Conservation (phyloP, 1,284 basidiomycete species). For the Blastosporella zonata region DNA sequence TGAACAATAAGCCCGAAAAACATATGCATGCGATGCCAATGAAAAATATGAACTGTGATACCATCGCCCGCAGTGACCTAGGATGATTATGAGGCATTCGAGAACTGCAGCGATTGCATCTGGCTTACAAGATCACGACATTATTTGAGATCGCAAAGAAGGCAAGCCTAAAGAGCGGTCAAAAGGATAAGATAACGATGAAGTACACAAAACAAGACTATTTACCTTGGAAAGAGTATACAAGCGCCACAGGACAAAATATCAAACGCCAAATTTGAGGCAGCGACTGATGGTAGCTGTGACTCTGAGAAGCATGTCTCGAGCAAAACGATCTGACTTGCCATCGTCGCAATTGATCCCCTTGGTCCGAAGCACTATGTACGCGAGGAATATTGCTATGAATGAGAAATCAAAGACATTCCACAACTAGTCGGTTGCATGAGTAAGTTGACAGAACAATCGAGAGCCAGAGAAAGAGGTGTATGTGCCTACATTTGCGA, state of each 20-base stretch:
- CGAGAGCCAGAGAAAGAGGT: background rate
- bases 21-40: conserved; percentile 79
- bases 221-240: conserved; percentile 79
- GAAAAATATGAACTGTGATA: conserved; percentile 80
- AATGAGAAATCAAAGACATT: conserved; percentile 85
- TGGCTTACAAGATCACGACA: conserved; percentile 71
- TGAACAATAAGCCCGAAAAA: conserved; percentile 86
- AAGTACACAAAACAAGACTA: conserved; percentile 5
- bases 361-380: conserved; percentile 63
- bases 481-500: conserved; percentile 75
- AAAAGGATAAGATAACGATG: background rate
- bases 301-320: conserved; percentile 1
- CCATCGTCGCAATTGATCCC: conserved; percentile 59
- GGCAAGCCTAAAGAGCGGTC: conserved; percentile 49
- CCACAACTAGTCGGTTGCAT: conserved; percentile 59
- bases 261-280: conserved; percentile 77
- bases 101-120: background rate
- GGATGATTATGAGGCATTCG: conserved; percentile 2
- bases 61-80: conserved; percentile 75
- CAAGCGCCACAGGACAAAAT: conserved; percentile 83
- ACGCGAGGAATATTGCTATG: conserved; percentile 69
- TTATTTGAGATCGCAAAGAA: conserved; percentile 87
- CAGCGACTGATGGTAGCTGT: conserved; percentile 34
- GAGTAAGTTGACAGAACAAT: background rate
- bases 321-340: conserved; percentile 28